Base-by-base conservation (phyloP, 768 basidiomycete species). In the Cyclocybe aegerita region DNA sequence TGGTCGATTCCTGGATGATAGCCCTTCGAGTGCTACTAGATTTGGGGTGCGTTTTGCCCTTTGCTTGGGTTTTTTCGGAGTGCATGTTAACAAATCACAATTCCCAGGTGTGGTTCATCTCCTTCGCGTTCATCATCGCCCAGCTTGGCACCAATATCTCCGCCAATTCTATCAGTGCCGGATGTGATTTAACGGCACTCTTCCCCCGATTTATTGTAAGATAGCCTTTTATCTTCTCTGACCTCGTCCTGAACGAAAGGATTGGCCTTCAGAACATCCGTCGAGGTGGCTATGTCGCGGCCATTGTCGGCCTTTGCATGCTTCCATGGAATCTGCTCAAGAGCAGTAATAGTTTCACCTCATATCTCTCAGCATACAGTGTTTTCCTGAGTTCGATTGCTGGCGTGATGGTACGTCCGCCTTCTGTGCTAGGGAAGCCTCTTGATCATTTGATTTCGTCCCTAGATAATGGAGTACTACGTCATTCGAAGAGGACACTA, bases 241-340 rank as follows among this genome's bases (percentile, higher is more conserved):
- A 34, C 32, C 36, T 49, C 39, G 17, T 14, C 31, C 31, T 32
- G 10, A 40, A 23, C 9, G 14, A n/a, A 4, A 31, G 10, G 35
- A 39, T 43, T 34, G 38, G 29, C 9, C 32, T 39, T 37, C 46
- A 86, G 83, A 91, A 88, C 62, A 92, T 93, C 62, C 83, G 90
- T 15, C 80, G 90, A 14, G 90, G 92, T 29, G 90, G 90, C 11
- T 94, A 87, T 68, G 69, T 93, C 41, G 86, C 85, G n/a, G 89
- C 88, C 7, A 74, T 86, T 41, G 83, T 90, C 36, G 90, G 90
- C 4, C 61, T 91, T 31, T 80, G 75, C 66, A 89, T 89, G 73
- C 78, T 83, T 34, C 88, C 86, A 1, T 90, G 88, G 88, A 86
- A 87, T 58, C 69, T 90, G 33, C 74, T 89, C 56, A 82, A 85